These are phyloP conservation scores for Aspergillus quadricinctus DNA, from an alignment of 2,329 filamentous ascomycete species.

Conservation along the genomic window DNA sequence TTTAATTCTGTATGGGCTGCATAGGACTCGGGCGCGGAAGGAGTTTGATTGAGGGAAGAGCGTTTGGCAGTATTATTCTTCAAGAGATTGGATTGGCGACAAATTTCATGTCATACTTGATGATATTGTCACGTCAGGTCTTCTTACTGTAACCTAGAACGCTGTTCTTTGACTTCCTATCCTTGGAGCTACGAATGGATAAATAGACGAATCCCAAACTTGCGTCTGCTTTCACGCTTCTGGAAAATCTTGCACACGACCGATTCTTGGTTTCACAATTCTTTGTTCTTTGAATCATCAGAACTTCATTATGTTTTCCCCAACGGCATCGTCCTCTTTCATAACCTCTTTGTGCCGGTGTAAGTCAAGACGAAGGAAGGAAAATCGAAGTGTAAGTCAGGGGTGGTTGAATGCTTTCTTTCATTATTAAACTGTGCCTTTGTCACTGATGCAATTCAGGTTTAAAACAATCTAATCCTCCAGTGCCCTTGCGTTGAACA, in stretches of 20 bases:
- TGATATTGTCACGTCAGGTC: neutral
- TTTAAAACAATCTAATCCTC: neutral
- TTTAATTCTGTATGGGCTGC: constrained; percentile 14
- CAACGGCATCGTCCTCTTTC: neutral
- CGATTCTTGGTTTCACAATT: constrained; percentile 6
- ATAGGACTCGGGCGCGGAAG: constrained; percentile 17
- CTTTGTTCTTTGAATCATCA: constrained; percentile 1
- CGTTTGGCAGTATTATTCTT: constrained; percentile 18
- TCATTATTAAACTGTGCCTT: neutral
- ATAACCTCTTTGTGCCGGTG: neutral
- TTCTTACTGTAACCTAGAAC: neutral
- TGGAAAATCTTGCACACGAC: constrained; percentile 7
- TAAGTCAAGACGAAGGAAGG: neutral
- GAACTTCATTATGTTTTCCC: neutral
- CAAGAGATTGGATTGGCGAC: constrained; percentile 5
- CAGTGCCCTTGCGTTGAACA: neutral
- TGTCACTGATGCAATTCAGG: neutral
- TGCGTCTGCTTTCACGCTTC: neutral
- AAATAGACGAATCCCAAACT: neutral
- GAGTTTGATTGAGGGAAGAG: constrained; percentile 18
- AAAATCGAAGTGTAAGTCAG: neutral
- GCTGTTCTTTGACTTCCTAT: neutral
- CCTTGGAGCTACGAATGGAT: neutral
- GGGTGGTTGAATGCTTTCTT: neutral
- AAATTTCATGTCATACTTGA: neutral